Base-by-base conservation (phyloP, 257 asterid species). In the Fraxinus anomala region DNA sequence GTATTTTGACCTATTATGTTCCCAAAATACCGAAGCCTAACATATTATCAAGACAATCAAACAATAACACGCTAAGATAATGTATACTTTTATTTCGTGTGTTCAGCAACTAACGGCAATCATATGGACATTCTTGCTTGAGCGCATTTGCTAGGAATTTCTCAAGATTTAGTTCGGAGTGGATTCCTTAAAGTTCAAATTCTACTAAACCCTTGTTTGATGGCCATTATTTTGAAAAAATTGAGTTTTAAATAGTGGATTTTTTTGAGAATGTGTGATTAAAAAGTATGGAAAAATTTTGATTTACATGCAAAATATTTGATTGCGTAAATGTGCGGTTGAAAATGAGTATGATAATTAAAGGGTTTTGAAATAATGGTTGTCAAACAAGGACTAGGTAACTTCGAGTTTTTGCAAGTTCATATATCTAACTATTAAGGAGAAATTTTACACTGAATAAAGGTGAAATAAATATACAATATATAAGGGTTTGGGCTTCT, bases 21-120 rank as follows among this genome's bases (percentile, higher is more conserved):
- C 40, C 76, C 72, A 51, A 5, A 84, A 33, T 9, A 34, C 70
- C 56, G 23, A 51, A 74, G n/a, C 14, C 74, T 21, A 63, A 73
- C 49, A 75, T 49, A 54, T 69, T 36, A 26, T 13, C 44, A 66
- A 80, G 49, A 77, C 26, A 68, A 69, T 12, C 24, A 77, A 44
- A 33, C 79, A 73, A 40, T 31, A 54, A 49, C 16, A 34, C 5
- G 68, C 39, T 14, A 59, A 24, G 66, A 30, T 47, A 63, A 71
- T 69, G 70, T 13, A 51, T 28, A 23, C 14, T 51, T 26, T 13
- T 54, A 70, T 40, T 61, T 82, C 47, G 42, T 6, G 28, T 23
- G 31, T 23, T 61, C 33, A 23, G 68, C 13, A 61, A 21, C 68
- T 61, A 23, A 21, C 5, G 4, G 33, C 8, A 24, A 63, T 3